Evolutionary conservation across 495 filamentous ascomycete species (phyloP), one percentile per base, ranked within the genome.

Genomic region (Xylaria intraflava): DNA sequence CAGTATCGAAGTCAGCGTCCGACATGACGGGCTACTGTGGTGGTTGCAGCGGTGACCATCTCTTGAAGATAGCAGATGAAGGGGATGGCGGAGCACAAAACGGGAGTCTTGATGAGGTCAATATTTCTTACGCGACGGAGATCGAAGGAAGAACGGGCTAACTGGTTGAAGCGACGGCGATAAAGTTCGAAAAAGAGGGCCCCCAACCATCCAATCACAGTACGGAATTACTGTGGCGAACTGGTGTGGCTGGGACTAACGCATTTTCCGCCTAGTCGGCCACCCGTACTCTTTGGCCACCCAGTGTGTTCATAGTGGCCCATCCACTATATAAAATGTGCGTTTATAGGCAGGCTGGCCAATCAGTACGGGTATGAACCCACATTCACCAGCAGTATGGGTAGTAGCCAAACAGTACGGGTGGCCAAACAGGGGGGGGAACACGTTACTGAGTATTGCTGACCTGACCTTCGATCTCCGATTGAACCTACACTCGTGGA

Each of bases 1-100:
- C 82, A 64, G 85, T 76, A 59, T 90, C 87, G 70, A 95, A 90
- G 64, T 93, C 89, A 65, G 86, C 85, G 71, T 82, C 77, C 65
- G 77, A 78, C 78, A 81, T 81, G 62, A 58, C 73, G 69, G 51
- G 58, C 39, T 38, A 61, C 55, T 60, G 24, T 62, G 29, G 44
- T 44, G 52, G 59, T 56, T 51, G 46, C 59, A 60, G 22, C 55
- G 53, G 55, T 64, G 61, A 66, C 64, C 64, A 62, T 65, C 60
- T 66, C 49, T 60, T 58, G 59, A 53, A 48, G 49, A 36, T 49
- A 26, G 55, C 49, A 58, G 58, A 62, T 66, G 44, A 50, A 23
- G 9, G 42, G 31, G 35, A 38, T 16, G 35, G 11, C 17, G 35
- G n/a, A 2, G 35, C 35, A 19, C 14, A 19, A 38, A 38, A 7